phyloP scores from a whole-genome alignment of 2,329 filamentous ascomycete species.

The Pseudogymnoascus sp. region DNA sequence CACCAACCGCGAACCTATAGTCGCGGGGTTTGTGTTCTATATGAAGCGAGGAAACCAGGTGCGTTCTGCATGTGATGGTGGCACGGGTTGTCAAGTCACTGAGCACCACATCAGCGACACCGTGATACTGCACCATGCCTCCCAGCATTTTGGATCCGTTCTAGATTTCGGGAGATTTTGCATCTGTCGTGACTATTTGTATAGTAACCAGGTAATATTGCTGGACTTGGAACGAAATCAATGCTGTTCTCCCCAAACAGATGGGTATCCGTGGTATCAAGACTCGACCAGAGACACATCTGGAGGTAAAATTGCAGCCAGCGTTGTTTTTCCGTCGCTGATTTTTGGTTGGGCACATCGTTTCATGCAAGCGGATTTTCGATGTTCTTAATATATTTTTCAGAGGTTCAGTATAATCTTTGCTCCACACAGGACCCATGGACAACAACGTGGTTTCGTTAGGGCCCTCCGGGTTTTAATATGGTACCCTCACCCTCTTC shows the following conservation, averaged over 20 bases:
- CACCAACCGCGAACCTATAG: not conserved
- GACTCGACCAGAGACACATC: not conserved
- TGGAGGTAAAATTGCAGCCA: not conserved
- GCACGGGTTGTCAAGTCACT: not conserved
- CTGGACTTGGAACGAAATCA: not conserved
- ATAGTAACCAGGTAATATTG: not conserved
- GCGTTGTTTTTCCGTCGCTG: not conserved
- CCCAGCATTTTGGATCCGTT: not conserved
- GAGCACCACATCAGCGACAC: not conserved
- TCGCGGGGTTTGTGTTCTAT: not conserved
- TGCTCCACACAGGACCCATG: not conserved
- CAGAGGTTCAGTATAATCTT: not conserved
- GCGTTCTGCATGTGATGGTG: constrained; percentile 4
- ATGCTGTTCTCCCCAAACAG: not conserved
- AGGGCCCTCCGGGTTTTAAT: not conserved
- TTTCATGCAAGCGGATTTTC: not conserved
- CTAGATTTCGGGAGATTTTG: not conserved
- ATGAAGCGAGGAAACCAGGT: not conserved
- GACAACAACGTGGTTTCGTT: not conserved
- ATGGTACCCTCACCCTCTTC: not conserved
- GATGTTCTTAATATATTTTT: not conserved
- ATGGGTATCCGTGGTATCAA: not conserved
- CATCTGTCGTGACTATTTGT: not conserved
- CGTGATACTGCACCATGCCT: not conserved
- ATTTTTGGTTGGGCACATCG: not conserved